These are phyloP conservation scores for Candida nemodendra DNA, from an alignment of 805 yeast genomes.

Conservation along the genomic window DNA sequence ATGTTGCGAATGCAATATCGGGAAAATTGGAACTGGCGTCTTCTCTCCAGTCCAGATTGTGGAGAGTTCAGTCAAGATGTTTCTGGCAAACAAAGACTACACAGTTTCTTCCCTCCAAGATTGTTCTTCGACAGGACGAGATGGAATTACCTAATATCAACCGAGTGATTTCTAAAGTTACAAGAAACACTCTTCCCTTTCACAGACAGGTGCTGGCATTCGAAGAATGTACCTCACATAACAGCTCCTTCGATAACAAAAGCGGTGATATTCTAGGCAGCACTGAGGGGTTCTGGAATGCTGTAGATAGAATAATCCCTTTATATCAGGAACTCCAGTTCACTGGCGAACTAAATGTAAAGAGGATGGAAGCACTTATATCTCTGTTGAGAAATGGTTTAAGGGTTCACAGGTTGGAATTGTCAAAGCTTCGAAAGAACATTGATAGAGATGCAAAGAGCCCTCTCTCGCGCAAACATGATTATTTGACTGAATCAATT, in stretches of 20 bases:
- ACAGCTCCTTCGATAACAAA: constrained; percentile 31
- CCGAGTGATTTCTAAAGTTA: constrained; percentile 16
- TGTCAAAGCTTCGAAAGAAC: constrained; percentile 51
- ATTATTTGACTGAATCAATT: constrained; percentile 42
- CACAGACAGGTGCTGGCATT: constrained; percentile 49
- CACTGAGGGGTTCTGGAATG: constrained; percentile 48
- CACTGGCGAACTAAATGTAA: constrained; percentile 46
- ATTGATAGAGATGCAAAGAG: constrained; percentile 54
- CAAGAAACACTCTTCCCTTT: constrained; percentile 44
- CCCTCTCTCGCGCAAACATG: constrained; percentile 48
- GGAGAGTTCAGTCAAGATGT: too few species aligned
- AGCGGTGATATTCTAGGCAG: constrained; percentile 36
- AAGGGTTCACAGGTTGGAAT: constrained; percentile 52
- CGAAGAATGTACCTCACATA: constrained; percentile 44
- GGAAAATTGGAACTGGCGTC: too few species aligned
- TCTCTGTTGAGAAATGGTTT: constrained; percentile 54
- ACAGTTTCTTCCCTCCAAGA: too few species aligned
- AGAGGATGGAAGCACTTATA: constrained; percentile 44
- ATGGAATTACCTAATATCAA: too few species aligned
- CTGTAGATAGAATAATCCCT: constrained; percentile 48
- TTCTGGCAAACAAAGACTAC: too few species aligned
- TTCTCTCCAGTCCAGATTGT: too few species aligned
- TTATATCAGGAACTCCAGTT: constrained; percentile 45
- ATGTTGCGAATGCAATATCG: too few species aligned
- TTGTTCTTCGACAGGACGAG: too few species aligned